These are phyloP conservation scores for Cystobasidiaceae sp. DNA, from an alignment of 1,284 basidiomycete genomes.

Conservation along the genomic window DNA sequence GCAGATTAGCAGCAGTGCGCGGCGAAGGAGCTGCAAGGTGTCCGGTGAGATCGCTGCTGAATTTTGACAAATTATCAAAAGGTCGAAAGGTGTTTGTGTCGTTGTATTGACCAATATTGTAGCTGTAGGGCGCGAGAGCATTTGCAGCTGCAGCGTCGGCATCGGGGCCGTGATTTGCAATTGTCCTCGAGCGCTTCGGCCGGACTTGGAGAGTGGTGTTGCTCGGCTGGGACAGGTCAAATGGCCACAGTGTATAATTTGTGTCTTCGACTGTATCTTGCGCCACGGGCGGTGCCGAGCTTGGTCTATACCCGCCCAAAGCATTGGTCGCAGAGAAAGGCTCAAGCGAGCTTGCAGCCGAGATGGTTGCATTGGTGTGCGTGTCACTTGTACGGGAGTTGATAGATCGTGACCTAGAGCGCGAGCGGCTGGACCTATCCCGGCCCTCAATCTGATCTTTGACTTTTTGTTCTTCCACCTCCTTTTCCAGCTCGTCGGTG, in stretches of 20 bases:
- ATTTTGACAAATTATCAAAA: not conserved
- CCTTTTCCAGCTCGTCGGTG: slow-evolving; percentile 16
- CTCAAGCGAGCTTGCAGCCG: not conserved
- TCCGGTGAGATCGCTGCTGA: not conserved
- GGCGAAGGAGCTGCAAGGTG: not conserved
- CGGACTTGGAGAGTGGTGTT: not conserved
- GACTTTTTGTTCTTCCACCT: slow-evolving; percentile 22
- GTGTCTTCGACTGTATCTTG: not conserved
- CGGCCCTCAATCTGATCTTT: slow-evolving; percentile 31
- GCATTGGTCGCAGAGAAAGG: not conserved
- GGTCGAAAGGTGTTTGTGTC: not conserved
- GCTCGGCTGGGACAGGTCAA: no score
- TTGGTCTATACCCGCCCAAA: not conserved
- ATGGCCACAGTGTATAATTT: no score
- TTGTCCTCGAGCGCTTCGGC: slow-evolving; percentile 7
- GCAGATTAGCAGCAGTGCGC: slow-evolving; percentile 1
- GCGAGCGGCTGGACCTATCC: not conserved
- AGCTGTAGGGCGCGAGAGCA: not conserved
- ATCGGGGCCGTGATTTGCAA: not conserved
- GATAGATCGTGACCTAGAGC: slow-evolving; percentile 9
- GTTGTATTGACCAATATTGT: not conserved
- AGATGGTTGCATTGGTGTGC: not conserved
- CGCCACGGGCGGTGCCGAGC: slow-evolving; percentile 13
- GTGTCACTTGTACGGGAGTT: not conserved
- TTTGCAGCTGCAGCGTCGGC: not conserved